A percentile compares a stretch with the other conserved stretches of the same genome.
These are phyloP conservation scores for Dioszegia aurantiaca DNA, from an alignment of 768 basidiomycete species.

Conservation along the genomic window DNA sequence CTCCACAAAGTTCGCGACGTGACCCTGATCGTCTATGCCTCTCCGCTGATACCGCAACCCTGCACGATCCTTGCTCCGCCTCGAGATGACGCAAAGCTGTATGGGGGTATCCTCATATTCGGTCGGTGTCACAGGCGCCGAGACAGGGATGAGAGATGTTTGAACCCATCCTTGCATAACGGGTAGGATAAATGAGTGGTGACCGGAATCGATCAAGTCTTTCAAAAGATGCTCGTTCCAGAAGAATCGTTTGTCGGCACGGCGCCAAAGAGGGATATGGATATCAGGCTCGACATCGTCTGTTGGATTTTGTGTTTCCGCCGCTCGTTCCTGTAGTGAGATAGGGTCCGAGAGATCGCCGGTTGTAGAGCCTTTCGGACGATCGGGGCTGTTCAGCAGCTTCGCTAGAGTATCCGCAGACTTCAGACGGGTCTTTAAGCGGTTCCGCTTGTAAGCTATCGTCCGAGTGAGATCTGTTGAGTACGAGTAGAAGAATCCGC, in stretches of 20 bases:
- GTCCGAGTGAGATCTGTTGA: conserved; percentile 11
- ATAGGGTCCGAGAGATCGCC: conserved; percentile 36
- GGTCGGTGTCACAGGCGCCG: conserved; percentile 5
- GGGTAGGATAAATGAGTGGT: conserved; percentile 82
- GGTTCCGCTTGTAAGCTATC: conserved; percentile 8
- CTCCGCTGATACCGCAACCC: conserved; percentile 91
- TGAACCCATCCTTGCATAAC: conserved; percentile 94
- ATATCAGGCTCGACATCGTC: conserved; percentile 70
- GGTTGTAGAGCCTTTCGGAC: not conserved
- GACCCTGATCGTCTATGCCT: conserved; percentile 87
- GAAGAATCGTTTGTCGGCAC: conserved; percentile 88
- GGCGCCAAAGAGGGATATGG: conserved; percentile 81
- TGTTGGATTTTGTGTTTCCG: conserved; percentile 48
- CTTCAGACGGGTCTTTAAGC: conserved; percentile 19
- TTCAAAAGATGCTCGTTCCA: conserved; percentile 90
- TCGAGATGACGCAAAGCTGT: conserved; percentile 77
- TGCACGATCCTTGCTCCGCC: conserved; percentile 82
- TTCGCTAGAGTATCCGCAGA: conserved; percentile 32
- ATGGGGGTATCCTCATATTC: conserved; percentile 53
- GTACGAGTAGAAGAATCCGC: conserved; percentile 82
- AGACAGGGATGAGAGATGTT: conserved; percentile 60
- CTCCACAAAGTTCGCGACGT: conserved; percentile 95
- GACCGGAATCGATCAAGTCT: conserved; percentile 81
- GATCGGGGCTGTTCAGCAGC: conserved; percentile 23
- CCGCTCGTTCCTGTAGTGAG: conserved; percentile 14